Evolutionary conservation across 1,284 basidiomycete genomes (phyloP).

Genomic region (Fomitopsis pinicola): DNA sequence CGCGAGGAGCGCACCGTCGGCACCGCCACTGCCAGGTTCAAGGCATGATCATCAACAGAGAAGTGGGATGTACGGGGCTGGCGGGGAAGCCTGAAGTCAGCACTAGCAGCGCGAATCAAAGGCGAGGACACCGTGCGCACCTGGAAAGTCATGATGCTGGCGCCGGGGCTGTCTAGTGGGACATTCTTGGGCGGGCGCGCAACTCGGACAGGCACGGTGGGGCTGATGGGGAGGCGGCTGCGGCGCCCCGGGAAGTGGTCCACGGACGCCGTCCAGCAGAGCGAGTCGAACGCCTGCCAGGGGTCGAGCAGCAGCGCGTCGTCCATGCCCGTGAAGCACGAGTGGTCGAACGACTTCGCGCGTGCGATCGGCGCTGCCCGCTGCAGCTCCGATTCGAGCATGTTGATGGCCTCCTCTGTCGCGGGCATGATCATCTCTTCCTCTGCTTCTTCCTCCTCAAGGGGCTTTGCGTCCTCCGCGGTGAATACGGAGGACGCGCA

Average conservation of each 20-base stretch:
- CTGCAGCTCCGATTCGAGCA: constrained; percentile 12
- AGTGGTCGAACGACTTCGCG: constrained; percentile 8
- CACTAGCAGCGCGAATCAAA: neutral
- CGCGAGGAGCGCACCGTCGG: neutral
- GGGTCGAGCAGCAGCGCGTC: constrained; percentile 15
- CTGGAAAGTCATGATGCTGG: neutral
- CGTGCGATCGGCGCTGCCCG: neutral
- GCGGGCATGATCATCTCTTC: neutral
- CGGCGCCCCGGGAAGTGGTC: neutral
- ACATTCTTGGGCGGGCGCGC: neutral
- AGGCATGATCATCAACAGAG: neutral
- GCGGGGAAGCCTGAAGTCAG: neutral
- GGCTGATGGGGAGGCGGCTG: neutral
- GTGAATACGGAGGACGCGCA: constrained; percentile 20
- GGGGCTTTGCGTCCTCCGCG: neutral
- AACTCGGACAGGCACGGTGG: neutral
- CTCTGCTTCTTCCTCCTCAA: neutral
- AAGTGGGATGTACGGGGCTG: neutral
- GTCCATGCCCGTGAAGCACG: constrained; percentile 13
- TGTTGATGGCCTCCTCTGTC: constrained; percentile 2
- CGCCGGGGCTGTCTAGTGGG: neutral
- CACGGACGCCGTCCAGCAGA: constrained; percentile 10
- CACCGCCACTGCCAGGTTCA: neutral
- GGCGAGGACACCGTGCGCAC: neutral
- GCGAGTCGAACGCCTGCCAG: constrained; percentile 13